These are phyloP conservation scores for Penicillium malachiteum DNA, from an alignment of 495 filamentous ascomycete genomes.

Conservation along the genomic window DNA sequence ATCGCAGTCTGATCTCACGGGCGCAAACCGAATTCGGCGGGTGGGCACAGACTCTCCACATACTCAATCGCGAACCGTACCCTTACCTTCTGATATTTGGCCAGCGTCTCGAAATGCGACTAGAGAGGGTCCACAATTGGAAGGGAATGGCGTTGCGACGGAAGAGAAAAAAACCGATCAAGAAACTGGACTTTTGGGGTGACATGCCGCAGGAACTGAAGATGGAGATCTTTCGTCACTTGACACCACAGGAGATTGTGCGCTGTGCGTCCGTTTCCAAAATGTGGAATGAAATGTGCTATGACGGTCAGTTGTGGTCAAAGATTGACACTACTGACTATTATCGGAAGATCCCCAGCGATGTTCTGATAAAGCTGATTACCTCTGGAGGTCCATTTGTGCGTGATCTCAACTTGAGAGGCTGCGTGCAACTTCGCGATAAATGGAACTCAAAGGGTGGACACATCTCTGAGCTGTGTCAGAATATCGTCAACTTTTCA, in stretches of 20 bases:
- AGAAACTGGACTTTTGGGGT: conserved; percentile 70
- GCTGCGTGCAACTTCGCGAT: conserved; percentile 73
- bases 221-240: conserved; percentile 70
- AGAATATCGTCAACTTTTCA: conserved; percentile 82
- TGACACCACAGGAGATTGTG: conserved; percentile 80
- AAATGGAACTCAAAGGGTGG: conserved; percentile 68
- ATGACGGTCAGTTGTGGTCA: conserved; percentile 92
- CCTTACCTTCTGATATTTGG: conserved; percentile 65
- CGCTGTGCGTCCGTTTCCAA: conserved; percentile 78
- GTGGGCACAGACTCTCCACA: conserved; percentile 39
- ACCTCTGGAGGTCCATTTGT: conserved; percentile 83
- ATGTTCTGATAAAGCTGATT: conserved; percentile 81
- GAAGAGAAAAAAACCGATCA: conserved; percentile 30
- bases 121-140: conserved; percentile 32
- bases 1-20: conserved; percentile 28
- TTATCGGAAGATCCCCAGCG: conserved; percentile 81
- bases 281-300: conserved; percentile 81
- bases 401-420: conserved; percentile 82
- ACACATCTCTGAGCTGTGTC: conserved; percentile 73
- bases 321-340: conserved; percentile 81
- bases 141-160: conserved; percentile 24
- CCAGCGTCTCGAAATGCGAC: conserved; percentile 34
- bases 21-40: conserved; percentile 50
- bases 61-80: conserved; percentile 42
- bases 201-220: conserved; percentile 81